Evolutionary conservation across 352 stramenopile genomes (phyloP).

Genomic region (Phytophthora fragariaefolia): DNA sequence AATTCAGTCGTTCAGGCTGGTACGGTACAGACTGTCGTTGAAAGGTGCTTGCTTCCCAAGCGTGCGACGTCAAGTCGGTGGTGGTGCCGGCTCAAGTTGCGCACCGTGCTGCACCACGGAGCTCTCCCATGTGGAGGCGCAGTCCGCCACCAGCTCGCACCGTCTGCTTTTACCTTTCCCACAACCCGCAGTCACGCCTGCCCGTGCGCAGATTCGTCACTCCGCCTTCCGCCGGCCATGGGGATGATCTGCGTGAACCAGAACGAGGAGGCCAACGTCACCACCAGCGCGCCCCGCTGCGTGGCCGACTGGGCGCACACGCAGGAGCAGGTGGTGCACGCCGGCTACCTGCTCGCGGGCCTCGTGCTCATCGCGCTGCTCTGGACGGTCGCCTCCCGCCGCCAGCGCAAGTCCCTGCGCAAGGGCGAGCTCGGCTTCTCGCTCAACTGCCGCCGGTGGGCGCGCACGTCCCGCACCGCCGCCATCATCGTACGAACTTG

Average conservation of each 20-base stretch:
- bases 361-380: constrained; percentile 56
- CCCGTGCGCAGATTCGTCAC: constrained; percentile 19
- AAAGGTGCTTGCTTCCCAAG: too few relatives aligned
- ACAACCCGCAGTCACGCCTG: constrained; percentile 14
- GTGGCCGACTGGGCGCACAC: constrained; percentile 79
- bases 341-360: constrained; percentile 47
- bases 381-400: constrained; percentile 66
- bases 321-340: constrained; percentile 73
- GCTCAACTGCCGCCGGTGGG: constrained; percentile 75
- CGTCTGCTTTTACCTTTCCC: constrained; percentile 32
- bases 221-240: constrained; percentile 38
- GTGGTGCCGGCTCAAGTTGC: background rate
- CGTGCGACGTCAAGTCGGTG: background rate
- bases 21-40: too few relatives aligned
- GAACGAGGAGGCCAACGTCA: constrained; percentile 43
- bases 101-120: background rate
- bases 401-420: constrained; percentile 58
- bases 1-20: too few relatives aligned
- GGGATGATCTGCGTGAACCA: constrained; percentile 77
- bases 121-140: constrained; percentile 3
- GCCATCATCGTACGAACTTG: constrained; percentile 64
- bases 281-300: constrained; percentile 54
- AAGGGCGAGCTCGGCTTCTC: constrained; percentile 83
- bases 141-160: constrained; percentile 2
- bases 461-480: constrained; percentile 71